Evolutionary conservation across 2,329 filamentous ascomycete genomes (phyloP), one percentile per base, ranked within the genome.

Genomic region (Aspergillus melleus): DNA sequence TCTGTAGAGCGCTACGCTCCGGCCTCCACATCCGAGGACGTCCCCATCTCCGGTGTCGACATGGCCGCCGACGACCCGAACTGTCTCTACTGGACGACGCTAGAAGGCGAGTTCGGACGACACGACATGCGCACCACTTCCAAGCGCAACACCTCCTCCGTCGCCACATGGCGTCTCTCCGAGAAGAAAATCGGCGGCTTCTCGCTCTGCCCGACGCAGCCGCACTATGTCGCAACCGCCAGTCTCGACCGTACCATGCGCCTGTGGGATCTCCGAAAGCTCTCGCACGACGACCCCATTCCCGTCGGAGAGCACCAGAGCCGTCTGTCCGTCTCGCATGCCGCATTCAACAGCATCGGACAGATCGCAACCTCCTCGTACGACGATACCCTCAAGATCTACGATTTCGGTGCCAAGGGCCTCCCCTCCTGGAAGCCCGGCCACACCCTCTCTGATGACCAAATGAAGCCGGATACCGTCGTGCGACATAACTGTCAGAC

Each of bases 141-240:
- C 78, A 0, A 75, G 82, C 36, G 36, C 0, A 77, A 26, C 6
- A 29, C 26, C 26, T 8, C 77, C 6, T 81, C 86, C 2, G 83
- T 84, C 0, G 85, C 92, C 16, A 79, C 90, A 1, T 96, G 91
- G 84, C 83, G 86, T 9, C 80, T 98, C 0, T 90, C 88, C 0
- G 92, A 96, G 55, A 93, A 96, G 74, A 99, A 99, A 72, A 97
- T 99, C 56, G 95, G 95, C 19, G 95, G 95, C 0, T 98, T 98
- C 75, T 90, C 89, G 0, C 76, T 97, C 2, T 88, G 96, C 68
- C 94, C 95, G 0, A 75, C 88, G 0, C 84, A 92, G 2, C 88
- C 92, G 0, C 90, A 98, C 70, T 85, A 96, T 4, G 77, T 96
- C 0, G 92, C 92, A 0, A 98, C 95, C 0, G 95, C 93, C 0